A percentile compares a stretch with the other conserved stretches of the same genome.
These are phyloP conservation scores for Saussurea involucrata DNA, from an alignment of 129 eudicot genomes.

Conservation along the genomic window DNA sequence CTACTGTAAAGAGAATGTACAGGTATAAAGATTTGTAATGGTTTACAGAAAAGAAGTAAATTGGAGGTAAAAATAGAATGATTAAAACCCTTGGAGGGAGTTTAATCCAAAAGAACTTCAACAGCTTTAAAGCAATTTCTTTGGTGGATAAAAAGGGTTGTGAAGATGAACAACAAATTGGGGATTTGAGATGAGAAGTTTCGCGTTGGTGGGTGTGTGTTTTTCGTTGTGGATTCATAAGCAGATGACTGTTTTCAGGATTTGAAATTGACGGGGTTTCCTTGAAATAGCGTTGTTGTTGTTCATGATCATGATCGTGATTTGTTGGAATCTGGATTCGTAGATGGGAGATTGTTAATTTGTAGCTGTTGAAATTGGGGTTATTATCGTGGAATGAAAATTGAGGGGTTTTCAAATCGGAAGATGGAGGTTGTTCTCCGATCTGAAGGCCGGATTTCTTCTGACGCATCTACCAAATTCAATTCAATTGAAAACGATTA, in stretches of 20 bases:
- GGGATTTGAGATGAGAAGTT: neutral
- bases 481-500: neutral
- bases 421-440: slow-evolving; percentile 14
- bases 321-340: neutral
- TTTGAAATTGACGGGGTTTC: neutral
- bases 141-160: slow-evolving; percentile 33
- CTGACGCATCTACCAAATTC: slow-evolving; percentile 37
- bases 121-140: slow-evolving; percentile 22
- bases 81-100: slow-evolving; percentile 32
- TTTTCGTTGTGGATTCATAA: neutral
- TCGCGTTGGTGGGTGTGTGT: slow-evolving; percentile 1
- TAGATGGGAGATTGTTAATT: neutral
- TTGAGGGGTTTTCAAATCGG: neutral
- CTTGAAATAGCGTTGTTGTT: neutral
- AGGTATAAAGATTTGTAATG: slow-evolving; percentile 18
- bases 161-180: slow-evolving; percentile 5
- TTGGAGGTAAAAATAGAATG: slow-evolving; percentile 37
- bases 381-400: neutral
- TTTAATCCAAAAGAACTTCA: slow-evolving; percentile 28
- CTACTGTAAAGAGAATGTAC: slow-evolving; percentile 22
- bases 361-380: neutral
- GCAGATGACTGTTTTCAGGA: neutral
- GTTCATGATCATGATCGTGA: neutral
- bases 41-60: slow-evolving; percentile 38
- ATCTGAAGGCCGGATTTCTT: slow-evolving; percentile 34